Percentiles rank a stretch among this genome's conserved stretches.
Conservation (phyloP, 495 filamentous ascomycete species). For the Neurospora africana region DNA sequence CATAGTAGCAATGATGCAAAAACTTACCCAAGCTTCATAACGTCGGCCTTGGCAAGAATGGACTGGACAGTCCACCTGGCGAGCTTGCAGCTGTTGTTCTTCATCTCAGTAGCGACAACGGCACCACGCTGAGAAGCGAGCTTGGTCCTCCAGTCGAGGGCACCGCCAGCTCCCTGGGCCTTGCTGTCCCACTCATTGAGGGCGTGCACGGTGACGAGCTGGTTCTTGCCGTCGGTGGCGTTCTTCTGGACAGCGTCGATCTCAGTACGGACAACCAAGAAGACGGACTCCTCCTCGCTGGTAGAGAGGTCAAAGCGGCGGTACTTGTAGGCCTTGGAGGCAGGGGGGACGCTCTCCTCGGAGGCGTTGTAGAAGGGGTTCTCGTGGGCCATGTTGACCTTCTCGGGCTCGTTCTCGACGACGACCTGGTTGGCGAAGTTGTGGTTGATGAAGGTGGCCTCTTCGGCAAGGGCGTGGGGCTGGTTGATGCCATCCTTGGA, state of each 20-base stretch:
- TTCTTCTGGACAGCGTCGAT: constrained; percentile 93
- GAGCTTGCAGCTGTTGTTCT: constrained; percentile 98
- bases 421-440: constrained; percentile 95
- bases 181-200: constrained; percentile 98
- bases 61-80: constrained; percentile 94
- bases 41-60: constrained; percentile 88
- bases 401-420: constrained; percentile 61
- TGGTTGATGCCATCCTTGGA: constrained; percentile 94
- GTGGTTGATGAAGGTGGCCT: constrained; percentile 99
- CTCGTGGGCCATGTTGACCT: constrained; percentile 71
- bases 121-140: constrained; percentile 87
- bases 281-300: constrained; percentile 82
- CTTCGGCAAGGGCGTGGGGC: constrained; percentile 78
- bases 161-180: constrained; percentile 86
- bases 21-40: constrained; percentile 89
- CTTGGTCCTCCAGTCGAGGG: constrained; percentile 92
- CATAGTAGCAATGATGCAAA: background rate
- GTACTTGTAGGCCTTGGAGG: constrained; percentile 97
- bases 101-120: constrained; percentile 98
- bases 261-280: constrained; percentile 92
- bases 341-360: constrained; percentile 85
- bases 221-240: constrained; percentile 74
- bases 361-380: constrained; percentile 96
- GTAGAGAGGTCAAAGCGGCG: constrained; percentile 89
- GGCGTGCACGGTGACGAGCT: constrained; percentile 85